Conservation (phyloP, 306 rosid species). For the Trifolium pratense region DNA sequence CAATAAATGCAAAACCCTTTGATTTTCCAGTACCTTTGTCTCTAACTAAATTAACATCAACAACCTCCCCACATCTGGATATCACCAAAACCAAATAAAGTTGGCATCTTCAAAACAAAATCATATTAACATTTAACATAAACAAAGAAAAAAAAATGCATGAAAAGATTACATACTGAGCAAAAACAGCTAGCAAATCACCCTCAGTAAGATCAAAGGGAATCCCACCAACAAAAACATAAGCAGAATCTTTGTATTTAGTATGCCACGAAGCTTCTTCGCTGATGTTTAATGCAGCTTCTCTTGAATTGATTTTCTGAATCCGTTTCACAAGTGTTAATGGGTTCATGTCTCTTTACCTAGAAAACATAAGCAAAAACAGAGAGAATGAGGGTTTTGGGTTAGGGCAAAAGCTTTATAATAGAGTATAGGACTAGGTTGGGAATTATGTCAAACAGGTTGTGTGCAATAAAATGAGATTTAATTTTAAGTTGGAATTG, state of each 20-base stretch:
- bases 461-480: neutral
- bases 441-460: constrained; percentile 14
- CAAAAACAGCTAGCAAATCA: constrained; percentile 87
- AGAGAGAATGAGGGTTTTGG: neutral
- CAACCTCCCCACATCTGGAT: constrained; percentile 83
- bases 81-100: neutral
- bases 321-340: constrained; percentile 86
- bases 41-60: constrained; percentile 89
- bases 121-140: too few relatives aligned
- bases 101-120: neutral
- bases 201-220: constrained; percentile 96
- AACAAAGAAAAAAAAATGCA: neutral
- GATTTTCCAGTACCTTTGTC: constrained; percentile 93
- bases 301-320: constrained; percentile 77
- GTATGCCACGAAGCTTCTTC: constrained; percentile 92
- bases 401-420: constrained; percentile 11
- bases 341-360: constrained; percentile 66
- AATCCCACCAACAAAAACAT: constrained; percentile 81
- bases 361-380: neutral
- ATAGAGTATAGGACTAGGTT: neutral
- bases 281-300: constrained; percentile 76
- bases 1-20: constrained; percentile 87
- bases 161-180: constrained; percentile 62
- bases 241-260: constrained; percentile 85
- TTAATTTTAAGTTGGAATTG: neutral